Base-by-base conservation (phyloP, 805 yeast species). In the Saturnispora saitoi region DNA sequence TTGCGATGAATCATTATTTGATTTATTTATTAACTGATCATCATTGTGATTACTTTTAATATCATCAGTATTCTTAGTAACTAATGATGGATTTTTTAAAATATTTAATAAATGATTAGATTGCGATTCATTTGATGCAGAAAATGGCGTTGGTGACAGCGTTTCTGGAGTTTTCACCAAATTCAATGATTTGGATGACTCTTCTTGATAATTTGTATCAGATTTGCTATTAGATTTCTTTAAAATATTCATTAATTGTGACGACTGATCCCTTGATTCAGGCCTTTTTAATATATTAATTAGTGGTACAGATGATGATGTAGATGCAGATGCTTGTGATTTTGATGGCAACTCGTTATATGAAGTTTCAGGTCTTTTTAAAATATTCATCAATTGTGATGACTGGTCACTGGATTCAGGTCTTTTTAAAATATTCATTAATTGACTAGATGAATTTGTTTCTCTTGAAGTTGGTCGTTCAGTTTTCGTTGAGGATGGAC, bases 341-440 rank as follows among this genome's bases (percentile, higher is more conserved):
- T 34, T 7, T n/a, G 3, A 17, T 8, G 38, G 17, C 38, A 34
- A 17, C 17, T 34, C 24, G 3, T 19, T 15, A 34, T 34, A 8
- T 22, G 11, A 17, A 15, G 38, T 34, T 5, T 34, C 38, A 7
- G 38, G 38, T 34, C 38, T 34, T 12, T 34, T 34, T 20, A 51
- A 41, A 3, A 51, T n/a, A 32, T 37, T 48, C 19, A 51, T 20
- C 12, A 51, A 42, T 37, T 37, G 32, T 22, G 43, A 15, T 15
- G 24, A 32, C 29, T 26, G 43, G 17, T 36, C 34, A 38, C 30
- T 15, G 30, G 48, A 20, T 22, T 37, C 39, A 32, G 46, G 40
- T 32, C 28, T 42, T 19, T 41, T 45, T 12, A 51, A 48, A n/a
- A 51, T 41, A 19, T 43, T 47, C 22, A 53, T 15, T 36, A 47